Percentiles rank a stretch among this genome's conserved stretches.
Evolutionary conservation across 192 early-diverging fungal species (phyloP).

Genomic region (Linnemannia zychae): DNA sequence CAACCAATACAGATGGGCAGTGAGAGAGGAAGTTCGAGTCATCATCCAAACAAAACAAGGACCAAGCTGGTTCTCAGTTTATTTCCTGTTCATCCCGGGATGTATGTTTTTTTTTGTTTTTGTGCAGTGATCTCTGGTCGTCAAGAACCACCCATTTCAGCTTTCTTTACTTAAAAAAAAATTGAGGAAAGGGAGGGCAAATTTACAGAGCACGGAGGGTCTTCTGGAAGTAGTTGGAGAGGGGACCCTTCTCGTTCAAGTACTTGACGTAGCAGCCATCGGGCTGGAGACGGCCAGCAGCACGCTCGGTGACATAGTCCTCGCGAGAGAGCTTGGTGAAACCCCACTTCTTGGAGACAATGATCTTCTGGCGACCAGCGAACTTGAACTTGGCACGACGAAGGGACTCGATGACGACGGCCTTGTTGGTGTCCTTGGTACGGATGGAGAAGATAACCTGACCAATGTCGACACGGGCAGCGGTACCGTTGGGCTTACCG

Average conservation of each 20-base stretch:
- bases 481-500: slow-evolving; percentile 96
- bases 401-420: slow-evolving; percentile 89
- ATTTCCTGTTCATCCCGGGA: slow-evolving; percentile 8
- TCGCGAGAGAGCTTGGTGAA: slow-evolving; percentile 98
- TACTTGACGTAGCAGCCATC: slow-evolving; percentile 99
- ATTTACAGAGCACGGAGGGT: slow-evolving; percentile 30
- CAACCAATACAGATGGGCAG: background rate
- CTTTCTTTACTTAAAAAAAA: background rate
- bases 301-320: slow-evolving; percentile 87
- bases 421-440: slow-evolving; percentile 95
- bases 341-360: slow-evolving; percentile 99
- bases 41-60: slow-evolving; percentile 9
- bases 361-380: slow-evolving; percentile 98
- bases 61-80: slow-evolving; percentile 5
- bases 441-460: slow-evolving; percentile 97
- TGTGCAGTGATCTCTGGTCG: background rate
- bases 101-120: background rate
- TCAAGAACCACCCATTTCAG: slow-evolving; percentile 1
- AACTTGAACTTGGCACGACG: slow-evolving; percentile 90
- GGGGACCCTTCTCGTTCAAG: slow-evolving; percentile 86
- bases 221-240: slow-evolving; percentile 65
- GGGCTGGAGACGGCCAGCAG: slow-evolving; percentile 84
- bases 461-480: slow-evolving; percentile 98
- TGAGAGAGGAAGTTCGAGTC: background rate
- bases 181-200: background rate